Base-by-base conservation (phyloP, 805 yeast genomes). In the Ogataea kodamae region DNA sequence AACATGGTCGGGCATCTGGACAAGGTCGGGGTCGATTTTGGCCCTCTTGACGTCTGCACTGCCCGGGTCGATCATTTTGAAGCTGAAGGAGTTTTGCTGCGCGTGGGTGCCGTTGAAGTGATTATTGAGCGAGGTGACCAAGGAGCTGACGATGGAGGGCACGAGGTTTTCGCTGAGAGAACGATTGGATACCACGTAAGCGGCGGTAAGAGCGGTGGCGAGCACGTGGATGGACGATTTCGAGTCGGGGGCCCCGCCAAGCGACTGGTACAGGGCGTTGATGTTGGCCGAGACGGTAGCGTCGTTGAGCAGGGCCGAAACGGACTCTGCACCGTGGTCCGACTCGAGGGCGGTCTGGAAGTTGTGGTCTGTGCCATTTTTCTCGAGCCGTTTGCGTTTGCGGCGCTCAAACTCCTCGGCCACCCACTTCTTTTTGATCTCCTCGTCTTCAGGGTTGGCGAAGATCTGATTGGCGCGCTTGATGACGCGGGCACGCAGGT, bases 401-500 rank as follows among this genome's bases (percentile, higher is more conserved):
- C 95, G 67, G 42, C 68, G 72, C 29, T 67, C 72, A 52, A 83
- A 86, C 54, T 87, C 95, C 3, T 66, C 64, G 22, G 78, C 81
- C 21, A 85, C 70, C 97, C 97, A 90, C 24, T 69, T 64, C 25
- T 58, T 55, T 34, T 66, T 68, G 42, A 75, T 72, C 27, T 70
- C 76, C 7, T 62, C 67, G 8, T 80, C 60, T 5, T 75, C 77
- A 1, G 60, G 66, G 7, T 66, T 71, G 1, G 95, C 92, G 61
- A 76, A 88, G 46, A 81, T 60, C 12, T 59, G 61, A 22, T 62
- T 65, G 0, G 97, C 96, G 24, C 92, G 67, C 45, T 80, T 81
- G 43, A 74, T 70, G 13, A 90, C 79, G 35, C 97, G 67, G 0
- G 84, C 76, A 33, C 95, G 69, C 35, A 90, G 64, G 53, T 90